These are phyloP conservation scores for Microsporum ferrugineum DNA, from an alignment of 2,329 filamentous ascomycete species.

Conservation along the genomic window DNA sequence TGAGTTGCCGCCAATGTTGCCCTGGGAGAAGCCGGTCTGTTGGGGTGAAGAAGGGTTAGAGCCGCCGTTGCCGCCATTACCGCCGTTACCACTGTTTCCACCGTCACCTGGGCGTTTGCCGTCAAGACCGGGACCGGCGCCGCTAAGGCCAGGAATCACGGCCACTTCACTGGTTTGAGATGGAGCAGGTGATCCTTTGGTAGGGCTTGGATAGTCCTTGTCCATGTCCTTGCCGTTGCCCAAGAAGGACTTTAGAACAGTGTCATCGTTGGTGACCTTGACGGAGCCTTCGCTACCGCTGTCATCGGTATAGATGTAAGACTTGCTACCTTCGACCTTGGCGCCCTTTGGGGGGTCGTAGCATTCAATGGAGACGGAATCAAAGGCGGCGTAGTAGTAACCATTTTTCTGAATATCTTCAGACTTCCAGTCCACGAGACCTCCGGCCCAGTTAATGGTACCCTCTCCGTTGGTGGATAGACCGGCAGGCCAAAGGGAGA, in stretches of 20 bases:
- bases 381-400: slow-evolving; percentile 78
- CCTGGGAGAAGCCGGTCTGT: slow-evolving; percentile 26
- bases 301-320: slow-evolving; percentile 62
- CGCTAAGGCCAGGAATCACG: slow-evolving; percentile 24
- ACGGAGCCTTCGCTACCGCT: slow-evolving; percentile 65
- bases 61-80: slow-evolving; percentile 12
- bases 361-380: slow-evolving; percentile 72
- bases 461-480: slow-evolving; percentile 65
- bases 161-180: slow-evolving; percentile 21
- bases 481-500: slow-evolving; percentile 94
- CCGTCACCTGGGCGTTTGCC: slow-evolving; percentile 15
- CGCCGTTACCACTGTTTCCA: slow-evolving; percentile 16
- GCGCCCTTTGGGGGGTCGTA: slow-evolving; percentile 68
- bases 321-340: slow-evolving; percentile 46
- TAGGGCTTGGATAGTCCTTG: slow-evolving; percentile 32
- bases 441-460: slow-evolving; percentile 85
- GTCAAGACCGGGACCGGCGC: slow-evolving; percentile 25
- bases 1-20: slow-evolving; percentile 13
- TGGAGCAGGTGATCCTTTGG: slow-evolving; percentile 17
- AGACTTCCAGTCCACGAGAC: slow-evolving; percentile 74
- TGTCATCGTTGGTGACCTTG: slow-evolving; percentile 60
- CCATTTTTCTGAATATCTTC: slow-evolving; percentile 68
- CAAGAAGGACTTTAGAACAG: slow-evolving; percentile 64
- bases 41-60: slow-evolving; percentile 8
- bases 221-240: slow-evolving; percentile 70